phyloP scores from a whole-genome alignment of 305 asterid species.

The Fraxinus nigra region DNA sequence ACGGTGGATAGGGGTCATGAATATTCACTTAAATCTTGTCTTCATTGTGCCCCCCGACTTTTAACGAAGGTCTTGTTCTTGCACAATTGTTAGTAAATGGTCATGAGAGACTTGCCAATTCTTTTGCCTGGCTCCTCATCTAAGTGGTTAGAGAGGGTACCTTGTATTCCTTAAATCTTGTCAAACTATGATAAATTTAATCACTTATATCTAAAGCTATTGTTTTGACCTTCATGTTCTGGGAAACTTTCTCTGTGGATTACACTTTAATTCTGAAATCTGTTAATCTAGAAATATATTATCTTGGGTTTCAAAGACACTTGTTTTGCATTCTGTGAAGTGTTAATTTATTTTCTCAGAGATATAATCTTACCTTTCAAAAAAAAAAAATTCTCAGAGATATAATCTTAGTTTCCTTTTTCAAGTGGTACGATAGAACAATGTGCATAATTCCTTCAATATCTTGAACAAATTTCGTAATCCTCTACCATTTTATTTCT shows the following conservation, averaged over 20 bases:
- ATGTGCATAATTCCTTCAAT: neutral
- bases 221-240: neutral
- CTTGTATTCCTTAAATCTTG: neutral
- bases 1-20: neutral
- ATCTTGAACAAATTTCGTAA: neutral
- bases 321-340: neutral
- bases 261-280: neutral
- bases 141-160: neutral
- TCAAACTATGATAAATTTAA: neutral
- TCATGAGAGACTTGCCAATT: neutral
- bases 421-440: neutral
- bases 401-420: neutral
- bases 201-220: neutral
- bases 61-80: neutral
- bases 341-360: neutral
- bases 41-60: neutral
- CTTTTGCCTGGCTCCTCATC: neutral
- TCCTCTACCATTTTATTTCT: neutral
- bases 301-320: neutral
- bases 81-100: neutral
- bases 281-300: neutral
- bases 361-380: neutral
- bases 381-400: neutral
- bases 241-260: neutral
- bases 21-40: neutral